A percentile compares a stretch with the other conserved stretches of the same genome.
Evolutionary conservation across 2,329 filamentous ascomycete genomes (phyloP).

Genomic region (Colletotrichum sp.): DNA sequence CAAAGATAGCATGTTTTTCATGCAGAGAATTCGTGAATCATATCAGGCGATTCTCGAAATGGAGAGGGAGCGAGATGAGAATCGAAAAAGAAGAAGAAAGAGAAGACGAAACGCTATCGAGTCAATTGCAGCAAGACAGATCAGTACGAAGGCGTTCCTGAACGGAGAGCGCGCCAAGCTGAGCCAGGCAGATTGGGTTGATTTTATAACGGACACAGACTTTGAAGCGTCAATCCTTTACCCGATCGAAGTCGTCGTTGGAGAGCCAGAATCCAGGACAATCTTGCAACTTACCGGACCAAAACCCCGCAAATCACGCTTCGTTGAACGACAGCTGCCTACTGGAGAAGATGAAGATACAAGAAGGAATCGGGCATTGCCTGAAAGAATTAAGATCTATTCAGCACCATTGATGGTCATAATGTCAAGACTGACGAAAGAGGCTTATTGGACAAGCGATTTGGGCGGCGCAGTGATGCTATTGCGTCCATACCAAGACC

Average conservation of each 20-base stretch:
- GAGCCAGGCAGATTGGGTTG: not conserved
- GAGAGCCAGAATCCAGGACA: not conserved
- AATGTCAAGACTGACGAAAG: too few species aligned
- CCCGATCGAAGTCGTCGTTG: not conserved
- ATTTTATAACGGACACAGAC: fast-evolving
- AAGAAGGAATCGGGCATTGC: fast-evolving
- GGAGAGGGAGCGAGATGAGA: too few species aligned
- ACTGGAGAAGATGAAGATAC: too few species aligned
- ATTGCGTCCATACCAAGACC: too few species aligned
- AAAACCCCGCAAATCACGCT: too few species aligned
- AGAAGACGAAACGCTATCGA: not conserved
- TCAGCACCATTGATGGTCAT: too few species aligned
- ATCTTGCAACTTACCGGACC: not conserved
- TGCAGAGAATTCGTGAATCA: not conserved
- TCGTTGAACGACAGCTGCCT: too few species aligned
- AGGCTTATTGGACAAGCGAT: too few species aligned
- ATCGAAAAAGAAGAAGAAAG: too few species aligned
- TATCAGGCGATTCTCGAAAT: not conserved
- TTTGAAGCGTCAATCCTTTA: not conserved
- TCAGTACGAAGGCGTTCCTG: not conserved
- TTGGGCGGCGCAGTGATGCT: too few species aligned
- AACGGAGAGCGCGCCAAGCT: not conserved
- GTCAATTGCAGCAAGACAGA: not conserved
- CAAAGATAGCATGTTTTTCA: not conserved
- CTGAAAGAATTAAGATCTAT: too few species aligned